Base-by-base conservation (phyloP, 352 stramenopile genomes). In the Pythium apleroticum region DNA sequence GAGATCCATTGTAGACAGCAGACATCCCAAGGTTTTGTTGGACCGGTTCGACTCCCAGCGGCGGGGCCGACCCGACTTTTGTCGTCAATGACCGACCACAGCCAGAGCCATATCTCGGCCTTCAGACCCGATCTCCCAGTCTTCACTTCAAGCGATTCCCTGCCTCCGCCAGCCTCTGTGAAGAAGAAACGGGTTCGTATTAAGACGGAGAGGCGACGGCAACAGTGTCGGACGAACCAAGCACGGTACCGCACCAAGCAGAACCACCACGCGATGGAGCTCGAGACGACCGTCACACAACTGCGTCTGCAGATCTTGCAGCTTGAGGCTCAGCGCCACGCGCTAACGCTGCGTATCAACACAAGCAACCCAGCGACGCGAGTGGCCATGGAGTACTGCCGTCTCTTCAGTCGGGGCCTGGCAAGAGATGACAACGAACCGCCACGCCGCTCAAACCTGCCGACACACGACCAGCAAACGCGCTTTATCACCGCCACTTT, bases 161-260 rank as follows among this genome's bases (percentile, higher is more conserved):
- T 11, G 17, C 14, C 25, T 25, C 25, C 25, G 41, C 0, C 27
- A 22, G 19, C 39, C 24, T 22, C 17, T 14, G 46, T 24, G 9
- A 75, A 73, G 52, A 71, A 71, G 35, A 85, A 77, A 45, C 72
- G 70, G 28, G 60, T 69, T n/a, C 72, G 63, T 25, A 20, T 74
- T 45, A 82, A 83, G 68, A 77, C 75, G 0, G 71, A 81, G 35
- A 69, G 75, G 2, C 77, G 79, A 50, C 75, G 79, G 2, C 75
- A 86, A 50, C 79, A 88, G 50, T 86, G 79, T 46, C 77, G 79
- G 28, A 73, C 57, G 20, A 88, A 86, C 63, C 79, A 88, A 58
- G 79, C 75, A 22, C 67, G 77, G 20, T 88, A 88, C 63, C 77
- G 79, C 25, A 33, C 48, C 33, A 65, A 65, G 28, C 49, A 59